Conservation (phyloP, 2,329 filamentous ascomycete genomes). For the Hypoxylon sp. region DNA sequence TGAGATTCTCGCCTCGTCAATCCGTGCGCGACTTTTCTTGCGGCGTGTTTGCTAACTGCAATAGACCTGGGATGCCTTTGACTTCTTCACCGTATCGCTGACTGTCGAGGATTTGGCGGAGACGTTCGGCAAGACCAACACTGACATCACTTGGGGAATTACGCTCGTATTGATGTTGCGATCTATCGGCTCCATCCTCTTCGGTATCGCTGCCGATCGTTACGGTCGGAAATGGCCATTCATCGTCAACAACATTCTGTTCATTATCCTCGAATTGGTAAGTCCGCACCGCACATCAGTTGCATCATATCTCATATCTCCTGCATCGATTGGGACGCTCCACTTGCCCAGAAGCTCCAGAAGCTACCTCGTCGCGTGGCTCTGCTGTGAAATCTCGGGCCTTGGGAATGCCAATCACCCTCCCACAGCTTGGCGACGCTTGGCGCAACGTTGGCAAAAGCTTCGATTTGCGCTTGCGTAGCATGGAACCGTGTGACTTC, state of each 20-base stretch:
- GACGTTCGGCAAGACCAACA: conserved; percentile 64
- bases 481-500: conserved; percentile 3
- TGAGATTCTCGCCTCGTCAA: conserved; percentile 34
- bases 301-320: conserved; percentile 9
- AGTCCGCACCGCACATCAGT: conserved; percentile 44
- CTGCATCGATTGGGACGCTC: conserved; percentile 19
- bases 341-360: conserved; percentile 17
- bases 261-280: conserved; percentile 78
- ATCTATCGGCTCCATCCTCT: conserved; percentile 65
- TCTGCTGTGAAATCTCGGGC: conserved; percentile 15
- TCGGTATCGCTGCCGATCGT: conserved; percentile 66
- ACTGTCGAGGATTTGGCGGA: conserved; percentile 66
- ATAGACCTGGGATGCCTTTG: conserved; percentile 72
- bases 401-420: conserved; percentile 30
- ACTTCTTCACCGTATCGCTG: conserved; percentile 74
- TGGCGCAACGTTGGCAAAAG: conserved; percentile 49
- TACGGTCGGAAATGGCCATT: conserved; percentile 78
- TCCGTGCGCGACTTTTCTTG: conserved; percentile 8
- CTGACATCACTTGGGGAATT: conserved; percentile 73
- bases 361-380: conserved; percentile 34
- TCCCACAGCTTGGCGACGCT: conserved; percentile 44
- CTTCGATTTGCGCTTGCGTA: conserved; percentile 36
- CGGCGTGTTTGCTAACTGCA: conserved; percentile 21
- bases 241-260: conserved; percentile 78
- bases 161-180: conserved; percentile 72